These are phyloP conservation scores for Cryptosporidium meleagridis DNA, from an alignment of 169 alveolate species.

Conservation along the genomic window DNA sequence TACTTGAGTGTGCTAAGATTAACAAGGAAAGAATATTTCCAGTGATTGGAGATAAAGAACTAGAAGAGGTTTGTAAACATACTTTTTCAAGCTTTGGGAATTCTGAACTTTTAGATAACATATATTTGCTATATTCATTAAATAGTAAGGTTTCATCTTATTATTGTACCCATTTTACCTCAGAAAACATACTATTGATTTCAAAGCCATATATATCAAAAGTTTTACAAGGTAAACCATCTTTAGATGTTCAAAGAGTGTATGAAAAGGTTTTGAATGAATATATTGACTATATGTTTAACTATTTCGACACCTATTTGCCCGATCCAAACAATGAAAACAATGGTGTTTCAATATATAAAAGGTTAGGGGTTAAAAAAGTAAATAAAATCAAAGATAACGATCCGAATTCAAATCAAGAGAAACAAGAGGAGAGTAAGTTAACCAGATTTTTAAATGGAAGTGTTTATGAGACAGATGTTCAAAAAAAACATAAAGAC, in stretches of 20 bases:
- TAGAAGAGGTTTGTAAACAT: neutral
- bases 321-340: neutral
- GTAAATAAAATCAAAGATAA: neutral
- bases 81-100: neutral
- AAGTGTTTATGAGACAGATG: neutral
- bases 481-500: neutral
- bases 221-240: constrained; percentile 46
- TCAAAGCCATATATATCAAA: constrained; percentile 17
- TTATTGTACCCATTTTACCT: constrained; percentile 51
- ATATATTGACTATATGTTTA: constrained; percentile 37
- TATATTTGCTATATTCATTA: constrained; percentile 34
- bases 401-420: neutral
- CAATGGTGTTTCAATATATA: neutral
- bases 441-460: neutral
- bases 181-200: constrained; percentile 1
- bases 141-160: constrained; percentile 30
- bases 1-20: neutral
- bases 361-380: neutral
- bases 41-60: neutral
- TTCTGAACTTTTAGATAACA: neutral
- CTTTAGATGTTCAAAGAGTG: constrained; percentile 24
- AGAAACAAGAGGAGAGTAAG: neutral
- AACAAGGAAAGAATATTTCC: constrained; percentile 25
- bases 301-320: neutral
- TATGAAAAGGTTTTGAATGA: constrained; percentile 31